These are phyloP conservation scores for Flaveria sonorensis DNA, from an alignment of 129 eudicot species.

Conservation along the genomic window DNA sequence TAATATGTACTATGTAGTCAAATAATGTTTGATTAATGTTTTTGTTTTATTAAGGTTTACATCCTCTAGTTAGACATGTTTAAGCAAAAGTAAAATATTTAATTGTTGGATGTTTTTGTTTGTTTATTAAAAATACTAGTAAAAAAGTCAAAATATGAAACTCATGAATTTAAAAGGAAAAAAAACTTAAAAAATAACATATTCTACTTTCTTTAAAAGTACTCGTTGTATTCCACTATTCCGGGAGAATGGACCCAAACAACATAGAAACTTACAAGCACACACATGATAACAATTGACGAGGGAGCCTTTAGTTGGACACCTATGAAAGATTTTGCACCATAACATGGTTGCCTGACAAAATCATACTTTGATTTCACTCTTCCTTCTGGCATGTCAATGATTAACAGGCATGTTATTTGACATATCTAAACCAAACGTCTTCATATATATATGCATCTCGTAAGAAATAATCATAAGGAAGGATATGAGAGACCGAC, in stretches of 20 bases:
- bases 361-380: conserved; percentile 30
- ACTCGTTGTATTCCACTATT: conserved; percentile 26
- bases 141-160: background rate
- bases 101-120: too few species aligned
- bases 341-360: conserved; percentile 33
- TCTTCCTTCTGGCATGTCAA: conserved; percentile 17
- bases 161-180: background rate
- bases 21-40: too few species aligned
- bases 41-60: too few species aligned
- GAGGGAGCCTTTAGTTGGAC: conserved; percentile 17
- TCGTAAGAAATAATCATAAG: background rate
- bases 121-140: too few species aligned
- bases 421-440: background rate
- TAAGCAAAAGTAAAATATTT: background rate
- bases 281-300: conserved; percentile 18
- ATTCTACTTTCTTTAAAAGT: conserved; percentile 5
- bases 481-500: background rate
- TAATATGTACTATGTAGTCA: too few species aligned
- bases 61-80: too few species aligned
- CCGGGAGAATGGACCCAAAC: conserved; percentile 35
- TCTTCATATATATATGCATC: background rate
- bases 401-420: conserved; percentile 1
- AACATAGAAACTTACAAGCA: background rate
- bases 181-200: background rate
- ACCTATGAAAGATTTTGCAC: conserved; percentile 13